phyloP scores from a whole-genome alignment of 768 basidiomycete species.

The Cystoderma amianthinum region DNA sequence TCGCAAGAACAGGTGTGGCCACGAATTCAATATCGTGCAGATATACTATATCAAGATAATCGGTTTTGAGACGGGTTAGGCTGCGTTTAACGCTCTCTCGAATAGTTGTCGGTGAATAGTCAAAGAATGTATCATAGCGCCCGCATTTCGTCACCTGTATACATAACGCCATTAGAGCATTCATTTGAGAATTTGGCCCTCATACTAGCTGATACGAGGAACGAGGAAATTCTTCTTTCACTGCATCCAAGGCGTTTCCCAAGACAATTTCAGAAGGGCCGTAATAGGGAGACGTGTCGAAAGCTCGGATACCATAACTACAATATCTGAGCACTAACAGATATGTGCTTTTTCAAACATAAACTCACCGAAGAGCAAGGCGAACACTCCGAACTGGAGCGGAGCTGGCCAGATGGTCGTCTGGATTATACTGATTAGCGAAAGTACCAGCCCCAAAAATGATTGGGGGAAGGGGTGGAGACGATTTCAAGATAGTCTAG shows the following conservation, averaged over 20 bases:
- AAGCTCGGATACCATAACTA: conserved; percentile 76
- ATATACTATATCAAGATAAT: conserved; percentile 76
- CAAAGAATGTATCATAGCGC: conserved; percentile 67
- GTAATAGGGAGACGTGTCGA: conserved; percentile 82
- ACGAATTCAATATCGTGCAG: conserved; percentile 85
- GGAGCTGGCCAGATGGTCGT: conserved; percentile 47
- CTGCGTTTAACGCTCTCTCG: conserved; percentile 62
- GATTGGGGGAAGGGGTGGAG: conserved; percentile 36
- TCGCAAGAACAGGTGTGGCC: conserved; percentile 41
- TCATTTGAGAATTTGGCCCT: conserved; percentile 5
- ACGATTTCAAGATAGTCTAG: conserved; percentile 25
- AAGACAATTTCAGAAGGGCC: conserved; percentile 74
- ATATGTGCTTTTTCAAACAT: conserved; percentile 5
- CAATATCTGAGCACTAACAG: not conserved
- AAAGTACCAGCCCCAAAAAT: conserved; percentile 72
- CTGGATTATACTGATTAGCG: conserved; percentile 58
- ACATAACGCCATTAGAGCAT: not conserved
- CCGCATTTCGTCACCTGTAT: conserved; percentile 82
- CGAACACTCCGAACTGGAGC: conserved; percentile 61
- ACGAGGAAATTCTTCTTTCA: conserved; percentile 69
- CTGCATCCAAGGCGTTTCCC: conserved; percentile 53
- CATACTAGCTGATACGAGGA: conserved; percentile 68
- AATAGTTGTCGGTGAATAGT: conserved; percentile 65
- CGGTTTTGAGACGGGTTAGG: conserved; percentile 61
- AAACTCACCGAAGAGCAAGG: conserved; percentile 64